phyloP scores from a whole-genome alignment of 2,329 filamentous ascomycete species.

The Diaporthe citri region DNA sequence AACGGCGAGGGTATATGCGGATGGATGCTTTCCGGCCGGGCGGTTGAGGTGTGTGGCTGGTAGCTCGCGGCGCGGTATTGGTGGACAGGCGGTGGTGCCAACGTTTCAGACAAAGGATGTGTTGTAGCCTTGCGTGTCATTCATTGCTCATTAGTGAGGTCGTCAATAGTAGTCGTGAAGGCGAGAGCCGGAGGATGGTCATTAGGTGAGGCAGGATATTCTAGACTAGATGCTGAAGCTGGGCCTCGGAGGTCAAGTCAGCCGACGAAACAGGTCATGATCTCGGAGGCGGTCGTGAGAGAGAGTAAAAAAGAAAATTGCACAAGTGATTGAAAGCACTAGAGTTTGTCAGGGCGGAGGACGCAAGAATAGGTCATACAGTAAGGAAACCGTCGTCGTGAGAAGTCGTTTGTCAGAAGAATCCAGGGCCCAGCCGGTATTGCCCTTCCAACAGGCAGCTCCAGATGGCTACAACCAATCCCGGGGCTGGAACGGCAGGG shows the following conservation, averaged over 20 bases:
- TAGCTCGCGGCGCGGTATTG: conserved; percentile 23
- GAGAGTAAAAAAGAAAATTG: conserved; percentile 1
- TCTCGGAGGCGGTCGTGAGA: conserved; percentile 21
- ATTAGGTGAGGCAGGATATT: conserved; percentile 30
- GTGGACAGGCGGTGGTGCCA: conserved; percentile 27
- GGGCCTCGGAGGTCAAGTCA: conserved; percentile 28
- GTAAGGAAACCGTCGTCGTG: conserved; percentile 39
- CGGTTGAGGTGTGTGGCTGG: conserved; percentile 31
- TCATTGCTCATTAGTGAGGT: conserved; percentile 37
- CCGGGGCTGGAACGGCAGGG: conserved; percentile 37
- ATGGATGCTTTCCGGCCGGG: conserved; percentile 24
- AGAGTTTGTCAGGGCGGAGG: conserved; percentile 9
- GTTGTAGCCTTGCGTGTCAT: conserved; percentile 33
- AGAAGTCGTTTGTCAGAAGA: conserved; percentile 39
- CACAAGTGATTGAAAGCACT: conserved; percentile 17
- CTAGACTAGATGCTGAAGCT: conserved; percentile 18
- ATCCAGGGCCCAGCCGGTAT: conserved; percentile 37
- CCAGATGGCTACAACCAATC: conserved; percentile 40
- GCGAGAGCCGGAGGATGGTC: conserved; percentile 2
- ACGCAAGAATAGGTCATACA: conserved; percentile 26
- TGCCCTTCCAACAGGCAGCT: conserved; percentile 42
- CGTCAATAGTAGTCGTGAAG: conserved; percentile 21
- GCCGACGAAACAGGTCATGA: conserved; percentile 2
- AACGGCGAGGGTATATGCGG: conserved; percentile 33
- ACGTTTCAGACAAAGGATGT: conserved; percentile 35